Evolutionary conservation across 805 yeast genomes (phyloP), one percentile per base, ranked within the genome.

Genomic region (Monosporozyma yasuniensis): DNA sequence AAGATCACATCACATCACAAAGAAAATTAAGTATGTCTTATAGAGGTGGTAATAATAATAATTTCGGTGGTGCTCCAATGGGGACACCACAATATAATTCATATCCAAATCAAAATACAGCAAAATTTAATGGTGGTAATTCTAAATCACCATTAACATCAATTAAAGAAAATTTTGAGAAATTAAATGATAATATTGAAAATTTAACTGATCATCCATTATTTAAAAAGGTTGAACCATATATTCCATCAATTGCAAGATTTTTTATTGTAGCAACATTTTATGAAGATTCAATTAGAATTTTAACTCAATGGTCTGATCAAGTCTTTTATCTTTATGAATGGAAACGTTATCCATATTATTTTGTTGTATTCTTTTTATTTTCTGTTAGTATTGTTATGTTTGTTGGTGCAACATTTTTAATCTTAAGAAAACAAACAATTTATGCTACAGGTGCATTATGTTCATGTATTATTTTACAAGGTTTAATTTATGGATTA

Each of bases 251-350:
- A 22, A 78, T 93, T 58, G 97, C 97, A 35, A 77, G 98, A 52
- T 80, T 87, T 53, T 78, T 91, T 56, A 90, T 91, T 54, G 96
- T 91, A 51, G 96, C 96, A 47, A 91, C 99, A 0, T 91, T 90
- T 65, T 79, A 81, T 57, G 99, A 91, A 70, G 99, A 91, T 63
- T 80, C 96, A 3, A 65, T 83, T 51, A 79, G 99, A 67, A 87
- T 91, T 59, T 58, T 81, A 47, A 72, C 89, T 4, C 97, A 90
- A 70, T 91, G 97, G 97, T 68, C 76, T 32, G 96, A 88, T 61
- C 99, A 91, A 69, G 87, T 87, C 21, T 84, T 79, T 66, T 91
- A 85, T 67, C 73, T 93, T 58, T 77, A 86, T 72, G 80, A 81
- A 58, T 85, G 81, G 73, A 81, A 95, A 64, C 87, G 83, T 59